These are phyloP conservation scores for Rubroshorea leprosula DNA, from an alignment of 345 rosid species.

Conservation along the genomic window DNA sequence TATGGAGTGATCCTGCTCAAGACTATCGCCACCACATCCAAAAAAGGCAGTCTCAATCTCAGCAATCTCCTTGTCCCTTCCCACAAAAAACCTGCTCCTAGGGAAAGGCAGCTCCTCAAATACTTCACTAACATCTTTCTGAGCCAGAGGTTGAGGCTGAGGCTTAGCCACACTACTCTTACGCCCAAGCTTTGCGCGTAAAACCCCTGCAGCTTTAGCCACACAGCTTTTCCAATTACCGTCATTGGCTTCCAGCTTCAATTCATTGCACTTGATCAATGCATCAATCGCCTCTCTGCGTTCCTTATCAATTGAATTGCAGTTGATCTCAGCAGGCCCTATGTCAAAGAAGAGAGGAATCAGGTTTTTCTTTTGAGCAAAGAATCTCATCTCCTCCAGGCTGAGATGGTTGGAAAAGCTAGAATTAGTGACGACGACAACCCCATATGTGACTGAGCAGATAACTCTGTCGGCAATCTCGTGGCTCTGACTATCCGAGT, in stretches of 20 bases:
- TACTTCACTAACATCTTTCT: constrained; percentile 38
- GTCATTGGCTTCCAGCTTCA: constrained; percentile 69
- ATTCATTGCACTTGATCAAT: constrained; percentile 62
- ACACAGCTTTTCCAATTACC: constrained; percentile 84
- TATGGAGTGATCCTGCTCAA: constrained; percentile 40
- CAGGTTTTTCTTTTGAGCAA: constrained; percentile 86
- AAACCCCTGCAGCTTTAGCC: constrained; percentile 40
- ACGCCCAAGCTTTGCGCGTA: constrained; percentile 73
- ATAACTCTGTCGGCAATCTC: constrained; percentile 86
- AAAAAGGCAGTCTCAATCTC: constrained; percentile 76
- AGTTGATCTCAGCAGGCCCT: constrained; percentile 55
- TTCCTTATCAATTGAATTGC: constrained; percentile 62
- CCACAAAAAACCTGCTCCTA: constrained; percentile 60
- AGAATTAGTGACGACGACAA: constrained; percentile 60
- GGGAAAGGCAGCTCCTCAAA: constrained; percentile 73
- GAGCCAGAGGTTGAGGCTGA: too few relatives aligned
- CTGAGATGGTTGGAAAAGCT: constrained; percentile 59
- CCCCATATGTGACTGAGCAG: constrained; percentile 72
- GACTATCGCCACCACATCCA: constrained; percentile 45
- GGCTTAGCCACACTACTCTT: too few relatives aligned
- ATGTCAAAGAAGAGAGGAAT: constrained; percentile 72
- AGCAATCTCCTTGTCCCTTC: constrained; percentile 69
- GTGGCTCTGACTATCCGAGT: constrained; percentile 70
- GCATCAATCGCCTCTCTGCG: constrained; percentile 84
- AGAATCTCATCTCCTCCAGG: constrained; percentile 84